Percentiles rank a stretch among this genome's conserved stretches.
These are phyloP conservation scores for Lentinus brumalis DNA, from an alignment of 768 basidiomycete genomes.

Conservation along the genomic window DNA sequence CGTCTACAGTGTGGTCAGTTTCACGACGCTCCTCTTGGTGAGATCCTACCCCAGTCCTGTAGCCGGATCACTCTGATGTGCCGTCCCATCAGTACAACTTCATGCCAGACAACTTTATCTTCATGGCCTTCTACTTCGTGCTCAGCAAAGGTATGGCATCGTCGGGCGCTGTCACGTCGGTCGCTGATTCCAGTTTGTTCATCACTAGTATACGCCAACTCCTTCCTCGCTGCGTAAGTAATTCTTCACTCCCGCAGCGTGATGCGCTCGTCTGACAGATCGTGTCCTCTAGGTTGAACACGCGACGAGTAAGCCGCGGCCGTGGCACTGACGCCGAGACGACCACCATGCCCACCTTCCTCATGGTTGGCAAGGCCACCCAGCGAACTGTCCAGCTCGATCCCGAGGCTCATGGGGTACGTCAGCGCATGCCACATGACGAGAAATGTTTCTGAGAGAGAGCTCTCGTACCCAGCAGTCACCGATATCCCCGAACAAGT, in stretches of 20 bases:
- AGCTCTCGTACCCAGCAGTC: background rate
- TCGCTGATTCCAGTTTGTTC: background rate
- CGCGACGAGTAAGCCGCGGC: slow-evolving; percentile 54
- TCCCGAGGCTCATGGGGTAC: slow-evolving; percentile 12
- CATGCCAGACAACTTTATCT: slow-evolving; percentile 57
- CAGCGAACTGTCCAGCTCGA: slow-evolving; percentile 19
- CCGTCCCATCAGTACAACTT: slow-evolving; percentile 51
- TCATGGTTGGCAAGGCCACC: slow-evolving; percentile 31
- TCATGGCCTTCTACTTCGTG: slow-evolving; percentile 62
- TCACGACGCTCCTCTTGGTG: slow-evolving; percentile 60
- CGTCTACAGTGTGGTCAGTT: slow-evolving; percentile 43
- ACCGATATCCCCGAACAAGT: slow-evolving; percentile 2
- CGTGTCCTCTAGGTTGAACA: slow-evolving; percentile 50
- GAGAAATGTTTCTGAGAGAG: too few species aligned
- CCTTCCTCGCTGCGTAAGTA: slow-evolving; percentile 65
- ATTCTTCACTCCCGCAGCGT: background rate
- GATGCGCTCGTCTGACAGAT: background rate
- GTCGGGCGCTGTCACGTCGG: background rate
- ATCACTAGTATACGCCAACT: slow-evolving; percentile 57
- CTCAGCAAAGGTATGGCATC: slow-evolving; percentile 59
- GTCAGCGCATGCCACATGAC: background rate
- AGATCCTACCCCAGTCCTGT: slow-evolving; percentile 23
- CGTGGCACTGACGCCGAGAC: slow-evolving; percentile 52
- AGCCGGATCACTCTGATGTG: background rate
- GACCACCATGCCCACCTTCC: slow-evolving; percentile 30